These are phyloP conservation scores for Colletotrichum sp. DNA, from an alignment of 2,329 filamentous ascomycete genomes.

Conservation along the genomic window DNA sequence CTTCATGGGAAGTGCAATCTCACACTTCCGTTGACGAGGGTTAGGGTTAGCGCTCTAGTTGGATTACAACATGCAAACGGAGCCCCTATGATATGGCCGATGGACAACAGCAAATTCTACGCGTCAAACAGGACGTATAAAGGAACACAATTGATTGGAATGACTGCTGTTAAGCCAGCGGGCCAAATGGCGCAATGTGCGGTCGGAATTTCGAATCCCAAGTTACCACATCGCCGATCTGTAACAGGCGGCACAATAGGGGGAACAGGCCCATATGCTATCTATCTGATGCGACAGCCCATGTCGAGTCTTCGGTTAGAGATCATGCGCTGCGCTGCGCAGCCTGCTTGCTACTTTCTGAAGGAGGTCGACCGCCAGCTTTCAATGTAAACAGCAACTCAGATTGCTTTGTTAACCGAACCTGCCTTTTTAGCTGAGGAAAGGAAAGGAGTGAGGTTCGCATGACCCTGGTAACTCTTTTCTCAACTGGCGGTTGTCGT, in stretches of 20 bases:
- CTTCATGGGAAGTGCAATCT: neutral
- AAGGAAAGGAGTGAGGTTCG: accelerated
- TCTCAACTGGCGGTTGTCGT: neutral
- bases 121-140: accelerated
- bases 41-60: neutral
- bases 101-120: neutral
- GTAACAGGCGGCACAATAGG: neutral
- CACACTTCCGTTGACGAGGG: neutral
- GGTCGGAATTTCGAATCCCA: neutral
- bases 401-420: neutral
- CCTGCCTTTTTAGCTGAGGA: neutral
- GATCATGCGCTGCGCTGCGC: neutral
- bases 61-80: neutral
- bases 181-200: neutral
- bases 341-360: accelerated
- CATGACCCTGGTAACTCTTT: accelerated
- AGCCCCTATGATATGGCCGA: neutral
- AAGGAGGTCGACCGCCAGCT: neutral
- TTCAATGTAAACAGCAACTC: too few species aligned
- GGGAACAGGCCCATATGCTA: neutral
- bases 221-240: neutral
- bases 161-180: neutral
- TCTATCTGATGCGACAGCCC: neutral
- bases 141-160: neutral
- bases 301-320: neutral